A percentile compares a stretch with the other conserved stretches of the same genome.
phyloP scores from a whole-genome alignment of 108 stramenopile species.

The Pseudonitzschia pungens region DNA sequence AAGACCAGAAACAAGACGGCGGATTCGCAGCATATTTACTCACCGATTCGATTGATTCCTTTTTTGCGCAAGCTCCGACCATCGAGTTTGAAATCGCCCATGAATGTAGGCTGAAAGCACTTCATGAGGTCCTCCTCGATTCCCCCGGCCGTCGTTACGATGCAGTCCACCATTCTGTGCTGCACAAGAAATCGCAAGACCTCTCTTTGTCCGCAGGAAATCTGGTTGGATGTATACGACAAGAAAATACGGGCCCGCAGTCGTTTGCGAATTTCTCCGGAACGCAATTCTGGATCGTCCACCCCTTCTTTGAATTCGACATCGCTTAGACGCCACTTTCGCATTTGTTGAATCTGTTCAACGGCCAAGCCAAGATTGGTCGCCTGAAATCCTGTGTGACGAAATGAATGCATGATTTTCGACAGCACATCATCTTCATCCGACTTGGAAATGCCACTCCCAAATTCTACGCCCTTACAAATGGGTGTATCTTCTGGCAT shows the following conservation, averaged over 20 bases:
- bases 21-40: slow-evolving; percentile 56
- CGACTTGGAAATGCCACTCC: slow-evolving; percentile 24
- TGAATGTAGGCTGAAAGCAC: slow-evolving; percentile 95
- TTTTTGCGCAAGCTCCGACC: slow-evolving; percentile 88
- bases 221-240: slow-evolving; percentile 97
- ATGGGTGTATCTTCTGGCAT: slow-evolving; percentile 63
- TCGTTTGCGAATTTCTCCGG: slow-evolving; percentile 52
- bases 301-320: slow-evolving; percentile 71
- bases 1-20: neutral
- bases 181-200: slow-evolving; percentile 91
- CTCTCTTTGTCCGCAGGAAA: slow-evolving; percentile 97
- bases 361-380: slow-evolving; percentile 94
- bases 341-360: slow-evolving; percentile 93
- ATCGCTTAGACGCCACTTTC: slow-evolving; percentile 90
- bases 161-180: slow-evolving; percentile 95
- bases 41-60: slow-evolving; percentile 96
- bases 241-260: slow-evolving; percentile 94
- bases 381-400: slow-evolving; percentile 93
- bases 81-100: slow-evolving; percentile 92
- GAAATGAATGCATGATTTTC: slow-evolving; percentile 68
- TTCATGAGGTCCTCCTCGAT: slow-evolving; percentile 99
- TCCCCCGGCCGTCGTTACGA: slow-evolving; percentile 98
- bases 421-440: slow-evolving; percentile 45
- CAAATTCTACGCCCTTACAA: slow-evolving; percentile 90
- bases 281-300: slow-evolving; percentile 76